Evolutionary conservation across 163 green algal species (phyloP), one percentile per base, ranked within the genome.

Genomic region (Prototheca stagnorum): DNA sequence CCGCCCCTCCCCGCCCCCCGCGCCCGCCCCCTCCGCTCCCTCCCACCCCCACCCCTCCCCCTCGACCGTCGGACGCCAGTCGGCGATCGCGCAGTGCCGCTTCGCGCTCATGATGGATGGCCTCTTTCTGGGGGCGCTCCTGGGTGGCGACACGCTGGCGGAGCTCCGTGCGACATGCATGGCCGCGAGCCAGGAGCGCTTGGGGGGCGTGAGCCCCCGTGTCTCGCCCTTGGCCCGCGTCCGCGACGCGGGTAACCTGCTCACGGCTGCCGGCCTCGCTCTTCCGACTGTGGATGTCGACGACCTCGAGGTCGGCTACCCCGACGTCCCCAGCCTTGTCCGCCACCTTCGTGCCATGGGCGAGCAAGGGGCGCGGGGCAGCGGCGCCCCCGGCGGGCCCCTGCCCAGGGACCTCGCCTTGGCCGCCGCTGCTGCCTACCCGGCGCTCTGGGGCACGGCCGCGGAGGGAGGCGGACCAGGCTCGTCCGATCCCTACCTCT

Each of bases 261-360:
- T 96, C 26, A 88, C 76, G 1, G 59, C 74, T 0, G 85, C 85
- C 0, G 78, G 75, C n/a, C 64, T 94, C 24, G 60, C 61, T 6
- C 74, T 96, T n/a, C 85, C 87, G 0, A 71, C 82, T 0, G 87
- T 96, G 17, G 87, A 96, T 48, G 59, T 87, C n/a, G 87, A 95
- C 54, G 68, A 76, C 2, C 72, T 95, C 24, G 53, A 47, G 15
- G 68, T 94, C 22, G 53, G 64, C 4, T 93, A 95, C 68, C 49
- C 56, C 1, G 57, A 68, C 43, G 37, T 62, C 1, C 15, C 67
- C 12, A 51, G 78, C 20, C 59, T 93, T 35, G 65, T 88, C 35
- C 41, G 78, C 21, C 82, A 93, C 45, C 63, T 94, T 14, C 45
- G 81, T 59, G 44, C 1, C 19, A 78, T 92, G 73, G 82, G 68